Base-by-base conservation (phyloP, 257 asterid species). In the Petrea volubilis region DNA sequence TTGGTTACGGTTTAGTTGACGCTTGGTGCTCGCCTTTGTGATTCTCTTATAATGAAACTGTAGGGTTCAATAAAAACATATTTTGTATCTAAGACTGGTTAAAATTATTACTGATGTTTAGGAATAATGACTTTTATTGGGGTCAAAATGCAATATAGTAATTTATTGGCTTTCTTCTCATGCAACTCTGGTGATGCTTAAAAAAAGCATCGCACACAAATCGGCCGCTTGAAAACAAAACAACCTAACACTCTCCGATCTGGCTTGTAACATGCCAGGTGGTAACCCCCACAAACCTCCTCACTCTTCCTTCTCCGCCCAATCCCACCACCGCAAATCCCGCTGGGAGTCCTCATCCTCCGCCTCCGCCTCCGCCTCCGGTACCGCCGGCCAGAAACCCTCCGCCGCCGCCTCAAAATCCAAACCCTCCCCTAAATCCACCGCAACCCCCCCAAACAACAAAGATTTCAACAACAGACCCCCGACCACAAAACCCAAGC, bases 281-380 rank as follows among this genome's bases (percentile, higher is more conserved):
- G 87, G 87, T 47, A 80, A 76, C 78, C 77, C 77, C 46, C 82
- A 80, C 29, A 72, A 76, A 73, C 82, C 77, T 43, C 80, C 88
- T 40, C 83, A 76, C 14, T 29, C 84, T 18, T 46, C 81, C 33
- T 31, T 44, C 67, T 33, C 75, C 51, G 70, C 80, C 72, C 72
- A 77, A 24, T 43, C 87, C 75, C 67, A 81, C 72, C 87, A 71
- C 77, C 90, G 79, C 29, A 86, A 82, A 75, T 43, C 90, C 57
- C 84, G 84, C 56, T 77, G 89, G 87, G 85, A 78, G 40, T 68
- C 87, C 10, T 69, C 87, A 18, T 29, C 88, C 53, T 59, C 87
- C 73, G 15, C 80, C 63, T 17, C 88, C 29, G 68, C 75, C 21
- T 38, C 78, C 50, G 76, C 74, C 43, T 10, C 65, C 65, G 74